Base-by-base conservation (phyloP, 768 basidiomycete species). In the Boletus pseudopeckii region DNA sequence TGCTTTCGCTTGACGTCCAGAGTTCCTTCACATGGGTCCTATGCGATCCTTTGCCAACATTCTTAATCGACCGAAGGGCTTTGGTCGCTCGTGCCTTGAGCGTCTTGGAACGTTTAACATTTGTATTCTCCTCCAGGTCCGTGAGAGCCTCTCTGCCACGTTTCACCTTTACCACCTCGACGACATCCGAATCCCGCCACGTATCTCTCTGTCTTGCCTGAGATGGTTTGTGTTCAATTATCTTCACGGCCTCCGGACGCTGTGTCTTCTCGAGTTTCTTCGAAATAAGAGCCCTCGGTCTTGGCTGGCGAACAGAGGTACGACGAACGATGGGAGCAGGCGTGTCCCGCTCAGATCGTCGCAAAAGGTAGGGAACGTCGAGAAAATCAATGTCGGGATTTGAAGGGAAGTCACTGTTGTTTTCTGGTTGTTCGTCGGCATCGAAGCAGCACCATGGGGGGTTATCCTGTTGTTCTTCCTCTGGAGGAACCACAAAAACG, bases 121-220 rank as follows among this genome's bases (percentile, higher is more conserved):
- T 60, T 43, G 28, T 38, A 9, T 64, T 64, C 44, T 64, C 66
- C 55, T 67, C 66, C 26, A 32, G 52, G 18, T 70, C 71, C 10
- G 46, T 24, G 11, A 46, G 28, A 45, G 50, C 47, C 18, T 67
- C 67, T 45, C 68, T 65, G 39, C 41, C 41, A 36, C 82, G 77
- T 57, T 77, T 73, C 53, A 85, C 77, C 62, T 81, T 83, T 37
- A 85, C 72, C 30, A 85, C 78, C 63, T 86, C 84, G 14, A 84
- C 70, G 34, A 85, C 76, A 59, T 83, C 83, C 36, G 63, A 66
- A 51, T 70, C 70, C 18, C 55, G 9, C 30, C 80, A 80, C 53
- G 77, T 67, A 15, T 71, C 75, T 38, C 63, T 66, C 48, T 52
- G 58, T 33, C 55, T 50, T 17, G 44, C 38, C 38, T 34, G 56